Evolutionary conservation across 2,329 filamentous ascomycete species (phyloP).

Genomic region (Pyricularia pennisetigena): DNA sequence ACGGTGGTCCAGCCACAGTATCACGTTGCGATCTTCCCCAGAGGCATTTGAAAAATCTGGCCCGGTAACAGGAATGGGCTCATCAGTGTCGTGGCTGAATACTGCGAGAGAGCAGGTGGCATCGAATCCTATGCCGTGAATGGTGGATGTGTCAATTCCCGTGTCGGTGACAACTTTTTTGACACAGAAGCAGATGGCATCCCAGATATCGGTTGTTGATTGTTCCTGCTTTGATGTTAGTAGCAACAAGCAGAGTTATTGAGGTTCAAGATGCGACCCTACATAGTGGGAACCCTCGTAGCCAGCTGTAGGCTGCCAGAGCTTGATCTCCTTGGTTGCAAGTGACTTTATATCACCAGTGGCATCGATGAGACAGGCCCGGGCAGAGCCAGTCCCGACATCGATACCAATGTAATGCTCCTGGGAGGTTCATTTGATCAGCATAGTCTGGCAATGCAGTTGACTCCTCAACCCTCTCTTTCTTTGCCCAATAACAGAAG

Average conservation of each 20-base stretch:
- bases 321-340: conserved; percentile 65
- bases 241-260: not conserved
- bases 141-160: conserved; percentile 61
- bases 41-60: conserved; percentile 67
- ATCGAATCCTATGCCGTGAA: conserved; percentile 92
- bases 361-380: conserved; percentile 90
- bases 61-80: conserved; percentile 83
- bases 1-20: conserved; percentile 94
- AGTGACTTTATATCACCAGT: conserved; percentile 78
- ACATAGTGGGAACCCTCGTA: conserved; percentile 51
- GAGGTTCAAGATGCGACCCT: conserved; percentile 8
- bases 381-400: conserved; percentile 89
- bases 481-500: not conserved
- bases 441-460: not conserved
- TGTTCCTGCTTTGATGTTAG: conserved; percentile 57
- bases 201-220: conserved; percentile 97
- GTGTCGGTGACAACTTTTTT: conserved; percentile 74
- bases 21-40: conserved; percentile 83
- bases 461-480: not conserved
- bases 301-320: conserved; percentile 69
- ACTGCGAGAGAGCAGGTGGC: conserved; percentile 96
- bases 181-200: conserved; percentile 83
- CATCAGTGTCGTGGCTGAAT: conserved; percentile 79
- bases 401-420: conserved; percentile 76
- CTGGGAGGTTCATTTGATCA: conserved; percentile 16